A percentile compares a stretch with the other conserved stretches of the same genome.
These are phyloP conservation scores for Atkinsonella hypoxylon DNA, from an alignment of 2,329 filamentous ascomycete genomes.

Conservation along the genomic window DNA sequence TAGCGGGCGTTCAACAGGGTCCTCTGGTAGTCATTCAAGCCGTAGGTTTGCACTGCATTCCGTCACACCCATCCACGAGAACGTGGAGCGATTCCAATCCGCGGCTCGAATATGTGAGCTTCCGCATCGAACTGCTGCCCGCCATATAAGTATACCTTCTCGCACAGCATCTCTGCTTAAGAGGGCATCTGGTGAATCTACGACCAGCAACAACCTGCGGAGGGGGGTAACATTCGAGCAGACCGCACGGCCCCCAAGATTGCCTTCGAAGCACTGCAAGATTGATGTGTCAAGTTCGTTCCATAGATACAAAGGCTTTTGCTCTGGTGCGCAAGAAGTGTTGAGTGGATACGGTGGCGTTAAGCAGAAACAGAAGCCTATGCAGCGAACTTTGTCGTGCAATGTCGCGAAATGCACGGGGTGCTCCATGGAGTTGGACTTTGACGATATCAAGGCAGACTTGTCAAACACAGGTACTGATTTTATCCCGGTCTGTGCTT, in stretches of 20 bases:
- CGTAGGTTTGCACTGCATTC: slow-evolving; percentile 5
- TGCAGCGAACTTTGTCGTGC: slow-evolving; percentile 16
- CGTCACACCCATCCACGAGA: slow-evolving; percentile 7
- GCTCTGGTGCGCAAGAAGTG: slow-evolving; percentile 39
- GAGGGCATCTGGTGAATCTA: neutral
- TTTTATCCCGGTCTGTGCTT: neutral
- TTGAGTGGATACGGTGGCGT: slow-evolving; percentile 36
- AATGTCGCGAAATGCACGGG: slow-evolving; percentile 37
- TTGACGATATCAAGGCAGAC: slow-evolving; percentile 38
- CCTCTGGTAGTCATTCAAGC: slow-evolving; percentile 6
- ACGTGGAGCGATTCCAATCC: neutral
- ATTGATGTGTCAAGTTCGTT: slow-evolving; percentile 38
- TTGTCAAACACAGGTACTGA: slow-evolving; percentile 32
- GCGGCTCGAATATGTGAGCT: neutral
- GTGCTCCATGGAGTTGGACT: slow-evolving; percentile 43
- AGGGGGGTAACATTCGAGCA: slow-evolving; percentile 1
- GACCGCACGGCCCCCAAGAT: neutral
- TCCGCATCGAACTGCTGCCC: neutral
- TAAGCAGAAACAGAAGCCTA: slow-evolving; percentile 37
- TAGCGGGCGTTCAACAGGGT: slow-evolving; percentile 9
- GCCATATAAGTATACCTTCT: neutral
- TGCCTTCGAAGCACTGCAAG: slow-evolving; percentile 20
- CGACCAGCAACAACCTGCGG: neutral
- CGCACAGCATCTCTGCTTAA: neutral
- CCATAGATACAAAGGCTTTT: slow-evolving; percentile 41